Base-by-base conservation (phyloP, 352 stramenopile species). In the Blastocystis sp. region DNA sequence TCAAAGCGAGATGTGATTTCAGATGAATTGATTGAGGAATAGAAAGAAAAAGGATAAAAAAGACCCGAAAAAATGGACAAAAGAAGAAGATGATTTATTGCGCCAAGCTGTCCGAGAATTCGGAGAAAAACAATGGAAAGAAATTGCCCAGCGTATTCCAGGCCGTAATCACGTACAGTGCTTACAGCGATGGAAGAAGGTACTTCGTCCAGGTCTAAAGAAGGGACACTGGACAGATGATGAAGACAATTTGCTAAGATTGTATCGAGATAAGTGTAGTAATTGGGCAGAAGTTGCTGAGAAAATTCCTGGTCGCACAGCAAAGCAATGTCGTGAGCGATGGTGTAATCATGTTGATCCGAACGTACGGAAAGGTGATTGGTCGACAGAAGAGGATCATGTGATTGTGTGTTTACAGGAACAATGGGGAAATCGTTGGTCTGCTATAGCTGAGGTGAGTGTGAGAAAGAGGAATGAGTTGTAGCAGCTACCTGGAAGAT, bases 81-180 rank as follows among this genome's bases (percentile, higher is more conserved):
- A 93, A 57, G 92, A 95, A 32, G 93, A 96, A 78, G 93, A 96
- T 81, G 92, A 96, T 19, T 91, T 92, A 16, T 89, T 96, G 39
- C 90, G 92, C 1, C 27, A 91, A 43, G 93, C 93, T 37, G 93
- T 96, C 5, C 90, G 93, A 73, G 93, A 92, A 88, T 91, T 95
- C 61, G 92, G 92, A 57, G 93, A 94, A 78, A 95, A 94, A 80
- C 94, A 95, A 88, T 96, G 93, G 93, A 96, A 96, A 77, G 92
- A 93, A 19, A 96, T 96, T 77, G 93, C 93, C 7, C 90, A 92
- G 58, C 91, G 94, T 69, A 92, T 96, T 43, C 91, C 92, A 14
- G 93, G 92, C 1, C 90, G 93, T 21, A 96, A 95, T 88, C 93
- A 96, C 89, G 94, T 93, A 86, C 93, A 96, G 88, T 95, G 93